Base-by-base conservation (phyloP, 352 stramenopile genomes). In the Saprolegnia parasitica region DNA sequence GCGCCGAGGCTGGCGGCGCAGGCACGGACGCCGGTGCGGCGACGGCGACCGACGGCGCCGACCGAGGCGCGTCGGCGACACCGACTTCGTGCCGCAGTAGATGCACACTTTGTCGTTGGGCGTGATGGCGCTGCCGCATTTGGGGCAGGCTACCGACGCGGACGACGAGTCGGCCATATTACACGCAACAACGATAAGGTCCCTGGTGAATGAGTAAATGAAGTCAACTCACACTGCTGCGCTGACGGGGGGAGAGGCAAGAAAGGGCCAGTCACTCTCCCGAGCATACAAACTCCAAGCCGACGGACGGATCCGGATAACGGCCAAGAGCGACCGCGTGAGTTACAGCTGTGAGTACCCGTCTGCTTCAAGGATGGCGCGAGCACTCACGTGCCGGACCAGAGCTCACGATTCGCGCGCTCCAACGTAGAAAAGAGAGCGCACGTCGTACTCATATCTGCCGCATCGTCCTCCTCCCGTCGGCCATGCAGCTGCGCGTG, bases 51-150 rank as follows among this genome's bases (percentile, higher is more conserved):
- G 57, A 37, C 39, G 58, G 58, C 9, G 58, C 39, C 21, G 58
- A 56, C 11, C 42, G 42, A 15, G 55, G 29, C 46, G 74, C 49
- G 52, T 47, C 49, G 35, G 29, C 29, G 54, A 8, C 62, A 63
- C 20, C 72, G 35, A 71, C 67, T n/a, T 40, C 9, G 73, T 94
- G 71, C 86, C 86, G 66, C 86, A 94, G 76, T 89, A 94, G 75
- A 94, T 94, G 74, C 86, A 94, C 75, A 94, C 92, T 49, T 84
- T 77, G 77, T 94, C 86, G 29, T 80, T 62, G 62, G 86, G 76
- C 52, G 84, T 79, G 70, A 94, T 83, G 50, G 89, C 80, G 61
- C 81, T 81, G 62, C 78, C 77, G 66, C 86, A 94, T 67, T 91
- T 92, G 74, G 90, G 79, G 71, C 86, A 94, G 57, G 47, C 78